phyloP scores from a whole-genome alignment of 192 early-diverging fungal species.

The Linnemannia exigua region DNA sequence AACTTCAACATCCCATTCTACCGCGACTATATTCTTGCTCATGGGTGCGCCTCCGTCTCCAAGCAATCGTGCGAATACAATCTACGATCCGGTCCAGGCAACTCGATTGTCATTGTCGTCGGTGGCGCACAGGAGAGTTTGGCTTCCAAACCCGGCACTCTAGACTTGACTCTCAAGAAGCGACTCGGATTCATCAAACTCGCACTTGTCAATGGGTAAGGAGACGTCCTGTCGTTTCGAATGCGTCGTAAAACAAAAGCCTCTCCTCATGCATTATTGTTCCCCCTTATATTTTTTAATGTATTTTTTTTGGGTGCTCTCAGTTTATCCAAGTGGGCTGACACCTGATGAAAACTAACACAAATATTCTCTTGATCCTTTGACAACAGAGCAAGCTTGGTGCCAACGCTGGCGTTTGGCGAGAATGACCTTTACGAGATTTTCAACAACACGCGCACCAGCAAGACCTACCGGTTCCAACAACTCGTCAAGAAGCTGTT shows the following conservation, averaged over 20 bases:
- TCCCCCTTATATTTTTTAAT: not conserved
- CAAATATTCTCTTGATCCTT: not conserved
- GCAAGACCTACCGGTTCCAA: conserved; percentile 74
- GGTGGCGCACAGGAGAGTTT: conserved; percentile 93
- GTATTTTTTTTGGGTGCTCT: not conserved
- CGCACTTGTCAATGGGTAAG: conserved; percentile 77
- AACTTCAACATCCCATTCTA: conserved; percentile 91
- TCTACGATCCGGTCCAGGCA: conserved; percentile 73
- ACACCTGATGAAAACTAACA: not conserved
- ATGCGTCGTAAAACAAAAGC: not conserved
- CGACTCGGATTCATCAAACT: conserved; percentile 91
- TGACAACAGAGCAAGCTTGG: conserved; percentile 71
- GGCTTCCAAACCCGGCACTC: conserved; percentile 67
- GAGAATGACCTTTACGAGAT: conserved; percentile 93
- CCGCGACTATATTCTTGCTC: conserved; percentile 84
- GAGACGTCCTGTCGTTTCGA: not conserved
- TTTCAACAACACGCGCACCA: conserved; percentile 73
- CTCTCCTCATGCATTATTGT: not conserved
- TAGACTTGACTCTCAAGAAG: conserved; percentile 80
- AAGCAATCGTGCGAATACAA: conserved; percentile 79
- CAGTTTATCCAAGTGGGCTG: not conserved
- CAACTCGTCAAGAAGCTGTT: conserved; percentile 70
- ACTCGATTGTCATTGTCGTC: conserved; percentile 85
- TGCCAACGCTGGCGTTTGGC: conserved; percentile 92
- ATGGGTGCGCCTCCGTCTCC: conserved; percentile 83